These are phyloP conservation scores for Biscogniauxia mediterranea DNA, from an alignment of 2,329 filamentous ascomycete genomes.

Conservation along the genomic window DNA sequence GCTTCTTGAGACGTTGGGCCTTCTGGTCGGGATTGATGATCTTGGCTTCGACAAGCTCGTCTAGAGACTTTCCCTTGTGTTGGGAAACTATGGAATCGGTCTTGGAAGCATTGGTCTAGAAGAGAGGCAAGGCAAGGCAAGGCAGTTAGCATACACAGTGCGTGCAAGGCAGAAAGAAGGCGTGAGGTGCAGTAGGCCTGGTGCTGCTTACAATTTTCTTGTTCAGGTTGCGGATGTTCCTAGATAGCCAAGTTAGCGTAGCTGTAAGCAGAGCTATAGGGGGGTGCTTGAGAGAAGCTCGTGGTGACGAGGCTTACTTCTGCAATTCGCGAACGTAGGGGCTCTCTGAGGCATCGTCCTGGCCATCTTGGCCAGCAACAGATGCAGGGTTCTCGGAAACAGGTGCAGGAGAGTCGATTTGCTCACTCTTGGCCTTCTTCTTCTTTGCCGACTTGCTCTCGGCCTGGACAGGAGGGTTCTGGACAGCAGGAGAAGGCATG, in stretches of 20 bases:
- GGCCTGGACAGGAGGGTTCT: conserved; percentile 60
- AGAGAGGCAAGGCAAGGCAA: conserved; percentile 4
- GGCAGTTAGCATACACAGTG: background rate
- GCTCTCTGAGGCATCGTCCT: conserved; percentile 66
- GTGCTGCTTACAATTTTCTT: conserved; percentile 80
- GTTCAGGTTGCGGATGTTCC: conserved; percentile 85
- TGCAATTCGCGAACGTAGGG: conserved; percentile 83
- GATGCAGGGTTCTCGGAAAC: conserved; percentile 49
- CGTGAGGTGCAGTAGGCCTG: conserved; percentile 6
- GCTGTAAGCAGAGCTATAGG: background rate
- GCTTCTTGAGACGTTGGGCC: conserved; percentile 74
- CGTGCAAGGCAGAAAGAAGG: too few species aligned
- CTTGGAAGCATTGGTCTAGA: conserved; percentile 67
- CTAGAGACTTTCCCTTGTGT: conserved; percentile 68
- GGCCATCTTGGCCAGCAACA: conserved; percentile 49
- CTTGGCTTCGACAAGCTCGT: conserved; percentile 67
- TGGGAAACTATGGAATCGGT: conserved; percentile 68
- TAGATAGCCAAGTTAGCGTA: conserved; percentile 37
- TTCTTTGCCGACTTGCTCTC: conserved; percentile 68
- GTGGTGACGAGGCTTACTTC: conserved; percentile 62
- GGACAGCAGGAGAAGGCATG: conserved; percentile 64
- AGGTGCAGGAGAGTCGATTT: conserved; percentile 54
- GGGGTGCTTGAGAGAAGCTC: background rate
- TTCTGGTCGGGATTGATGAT: conserved; percentile 82
- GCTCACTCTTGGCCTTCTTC: conserved; percentile 61